Percentiles rank a stretch among this genome's conserved stretches.
Evolutionary conservation across 805 yeast genomes (phyloP).

Genomic region (Yamadazyma sp.): DNA sequence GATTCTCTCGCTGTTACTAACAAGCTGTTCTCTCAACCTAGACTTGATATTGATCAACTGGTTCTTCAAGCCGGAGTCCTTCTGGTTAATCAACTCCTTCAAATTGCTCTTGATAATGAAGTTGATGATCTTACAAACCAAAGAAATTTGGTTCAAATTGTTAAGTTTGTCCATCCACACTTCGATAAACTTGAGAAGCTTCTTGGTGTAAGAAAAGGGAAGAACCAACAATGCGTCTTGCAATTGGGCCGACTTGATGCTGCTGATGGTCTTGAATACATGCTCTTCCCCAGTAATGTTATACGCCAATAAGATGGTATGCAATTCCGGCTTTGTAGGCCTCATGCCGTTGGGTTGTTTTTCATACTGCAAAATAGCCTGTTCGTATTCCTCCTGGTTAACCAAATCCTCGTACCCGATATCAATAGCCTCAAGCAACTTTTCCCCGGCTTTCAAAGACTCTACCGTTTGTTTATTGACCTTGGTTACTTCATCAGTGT

Average conservation of each 20-base stretch:
- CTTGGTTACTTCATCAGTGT: conserved; percentile 55
- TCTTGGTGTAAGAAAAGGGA: conserved; percentile 81
- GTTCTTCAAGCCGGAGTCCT: conserved; percentile 59
- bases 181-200: conserved; percentile 69
- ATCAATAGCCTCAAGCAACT: conserved; percentile 87
- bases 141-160: conserved; percentile 53
- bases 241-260: conserved; percentile 78
- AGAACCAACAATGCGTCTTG: conserved; percentile 91
- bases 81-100: conserved; percentile 72
- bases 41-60: conserved; percentile 64
- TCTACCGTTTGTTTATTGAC: conserved; percentile 86
- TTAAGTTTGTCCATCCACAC: conserved; percentile 58
- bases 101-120: conserved; percentile 74
- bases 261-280: conserved; percentile 67
- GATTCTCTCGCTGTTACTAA: conserved; percentile 52
- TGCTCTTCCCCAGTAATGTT: conserved; percentile 72
- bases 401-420: conserved; percentile 72
- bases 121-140: conserved; percentile 73
- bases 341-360: conserved; percentile 33
- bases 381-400: conserved; percentile 49
- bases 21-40: conserved; percentile 58
- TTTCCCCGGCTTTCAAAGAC: conserved; percentile 92
- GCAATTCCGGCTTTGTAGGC: conserved; percentile 61
- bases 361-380: conserved; percentile 36
- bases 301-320: conserved; percentile 74